Conservation (phyloP, 257 asterid species). For the Solanum pennellii region DNA sequence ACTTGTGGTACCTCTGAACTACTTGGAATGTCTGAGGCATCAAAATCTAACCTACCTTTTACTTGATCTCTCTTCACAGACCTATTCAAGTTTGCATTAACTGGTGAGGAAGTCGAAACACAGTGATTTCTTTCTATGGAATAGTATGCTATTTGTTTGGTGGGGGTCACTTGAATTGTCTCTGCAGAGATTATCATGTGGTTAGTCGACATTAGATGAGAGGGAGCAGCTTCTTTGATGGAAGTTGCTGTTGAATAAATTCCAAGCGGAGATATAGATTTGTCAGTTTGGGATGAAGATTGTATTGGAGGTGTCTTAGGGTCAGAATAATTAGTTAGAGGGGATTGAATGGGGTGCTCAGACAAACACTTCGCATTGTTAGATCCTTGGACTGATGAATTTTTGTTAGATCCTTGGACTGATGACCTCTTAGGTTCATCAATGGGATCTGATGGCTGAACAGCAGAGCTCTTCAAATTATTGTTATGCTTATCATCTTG, state of each 20-base stretch:
- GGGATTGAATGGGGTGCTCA: slow-evolving; percentile 42
- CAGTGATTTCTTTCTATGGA: slow-evolving; percentile 66
- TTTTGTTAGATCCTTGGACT: slow-evolving; percentile 41
- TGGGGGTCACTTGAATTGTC: slow-evolving; percentile 68
- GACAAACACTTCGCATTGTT: slow-evolving; percentile 62
- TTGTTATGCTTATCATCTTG: slow-evolving; percentile 18
- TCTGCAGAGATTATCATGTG: slow-evolving; percentile 67
- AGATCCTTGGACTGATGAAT: slow-evolving; percentile 39
- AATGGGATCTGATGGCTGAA: slow-evolving; percentile 14
- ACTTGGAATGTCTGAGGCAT: slow-evolving; percentile 38
- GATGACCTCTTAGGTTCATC: slow-evolving; percentile 15
- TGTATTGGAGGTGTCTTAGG: slow-evolving; percentile 74
- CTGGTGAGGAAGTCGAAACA: slow-evolving; percentile 57
- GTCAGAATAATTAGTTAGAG: slow-evolving; percentile 38
- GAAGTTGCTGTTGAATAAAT: slow-evolving; percentile 35
- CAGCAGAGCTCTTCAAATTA: slow-evolving; percentile 3
- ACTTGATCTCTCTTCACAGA: slow-evolving; percentile 52
- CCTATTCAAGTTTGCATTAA: slow-evolving; percentile 27
- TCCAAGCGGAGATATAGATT: slow-evolving; percentile 35
- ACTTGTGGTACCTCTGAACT: slow-evolving; percentile 27
- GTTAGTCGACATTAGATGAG: slow-evolving; percentile 48
- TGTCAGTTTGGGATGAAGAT: slow-evolving; percentile 52
- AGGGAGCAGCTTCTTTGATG: slow-evolving; percentile 31
- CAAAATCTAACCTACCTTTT: slow-evolving; percentile 82
- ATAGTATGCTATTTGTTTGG: slow-evolving; percentile 59